These are phyloP conservation scores for Malus hybrid DNA, from an alignment of 331 rosid genomes.

Conservation along the genomic window DNA sequence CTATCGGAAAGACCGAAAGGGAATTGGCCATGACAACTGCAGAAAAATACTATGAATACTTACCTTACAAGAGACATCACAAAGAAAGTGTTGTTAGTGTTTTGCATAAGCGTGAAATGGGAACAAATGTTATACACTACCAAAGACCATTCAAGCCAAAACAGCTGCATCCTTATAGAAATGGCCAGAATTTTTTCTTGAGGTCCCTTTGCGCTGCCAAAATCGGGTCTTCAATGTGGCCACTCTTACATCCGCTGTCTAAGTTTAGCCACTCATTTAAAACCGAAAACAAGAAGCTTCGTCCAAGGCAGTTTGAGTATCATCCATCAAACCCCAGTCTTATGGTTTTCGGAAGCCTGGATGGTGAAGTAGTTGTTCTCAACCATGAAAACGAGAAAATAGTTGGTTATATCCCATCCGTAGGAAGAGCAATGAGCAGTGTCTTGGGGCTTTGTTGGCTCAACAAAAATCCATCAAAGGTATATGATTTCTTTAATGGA, in stretches of 20 bases:
- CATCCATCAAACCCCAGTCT: slow-evolving; percentile 22
- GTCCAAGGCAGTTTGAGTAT: slow-evolving; percentile 27
- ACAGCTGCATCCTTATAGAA: slow-evolving; percentile 2
- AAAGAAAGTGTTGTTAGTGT: slow-evolving; percentile 15
- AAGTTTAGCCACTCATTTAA: slow-evolving; percentile 2
- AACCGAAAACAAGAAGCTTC: slow-evolving; percentile 5
- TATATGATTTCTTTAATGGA: neutral
- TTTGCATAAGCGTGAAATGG: slow-evolving; percentile 21
- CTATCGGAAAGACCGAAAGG: slow-evolving; percentile 5
- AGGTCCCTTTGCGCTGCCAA: slow-evolving; percentile 22
- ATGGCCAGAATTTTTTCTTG: slow-evolving; percentile 11
- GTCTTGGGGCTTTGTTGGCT: slow-evolving; percentile 28
- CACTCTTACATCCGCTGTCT: slow-evolving; percentile 10
- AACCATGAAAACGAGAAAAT: slow-evolving; percentile 20
- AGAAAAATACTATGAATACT: slow-evolving; percentile 12
- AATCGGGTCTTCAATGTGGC: slow-evolving; percentile 18
- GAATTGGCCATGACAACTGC: slow-evolving; percentile 9
- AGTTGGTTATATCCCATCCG: slow-evolving; percentile 13
- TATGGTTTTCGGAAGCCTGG: slow-evolving; percentile 18
- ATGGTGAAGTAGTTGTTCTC: slow-evolving; percentile 14
- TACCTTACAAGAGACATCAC: slow-evolving; percentile 13
- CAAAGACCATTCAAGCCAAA: slow-evolving; percentile 9
- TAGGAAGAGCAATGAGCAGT: slow-evolving; percentile 14
- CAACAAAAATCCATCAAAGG: slow-evolving; percentile 22
- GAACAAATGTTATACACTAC: slow-evolving; percentile 1